A percentile compares a stretch with the other conserved stretches of the same genome.
Conservation (phyloP, 2,329 filamentous ascomycete genomes). For the Microthyrium microscopicum region DNA sequence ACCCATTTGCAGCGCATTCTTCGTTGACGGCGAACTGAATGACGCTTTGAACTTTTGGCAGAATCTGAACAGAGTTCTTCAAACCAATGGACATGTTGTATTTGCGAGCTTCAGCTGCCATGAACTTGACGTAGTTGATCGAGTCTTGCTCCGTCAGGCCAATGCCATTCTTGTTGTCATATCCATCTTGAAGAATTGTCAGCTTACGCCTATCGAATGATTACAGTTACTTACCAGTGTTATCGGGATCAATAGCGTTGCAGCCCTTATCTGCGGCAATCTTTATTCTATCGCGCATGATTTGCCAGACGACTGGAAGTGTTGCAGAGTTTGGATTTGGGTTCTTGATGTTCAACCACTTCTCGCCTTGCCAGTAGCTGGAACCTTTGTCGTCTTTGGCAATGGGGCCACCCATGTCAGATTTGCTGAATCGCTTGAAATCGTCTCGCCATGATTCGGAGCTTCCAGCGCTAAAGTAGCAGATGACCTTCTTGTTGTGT, state of each 20-base stretch:
- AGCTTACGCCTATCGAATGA: not conserved
- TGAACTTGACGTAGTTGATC: slow-evolving; percentile 8
- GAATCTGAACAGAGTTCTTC: slow-evolving; percentile 50
- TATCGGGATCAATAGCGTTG: slow-evolving; percentile 22
- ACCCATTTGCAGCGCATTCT: too few relatives aligned
- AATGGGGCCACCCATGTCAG: slow-evolving; percentile 10
- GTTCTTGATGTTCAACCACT: slow-evolving; percentile 13
- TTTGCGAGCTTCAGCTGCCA: slow-evolving; percentile 6
- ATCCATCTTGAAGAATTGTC: slow-evolving; percentile 1
- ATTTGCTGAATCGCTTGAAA: slow-evolving; percentile 11
- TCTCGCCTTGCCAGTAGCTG: slow-evolving; percentile 13
- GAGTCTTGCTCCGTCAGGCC: slow-evolving; percentile 5
- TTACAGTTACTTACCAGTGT: slow-evolving; percentile 9
- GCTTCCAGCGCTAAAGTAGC: slow-evolving; percentile 15
- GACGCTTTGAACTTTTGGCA: slow-evolving; percentile 30
- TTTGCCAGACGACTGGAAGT: slow-evolving; percentile 10
- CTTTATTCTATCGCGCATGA: slow-evolving; percentile 15
- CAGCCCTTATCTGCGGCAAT: slow-evolving; percentile 17
- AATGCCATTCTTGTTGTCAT: slow-evolving; percentile 24
- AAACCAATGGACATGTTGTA: slow-evolving; percentile 42
- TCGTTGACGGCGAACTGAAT: slow-evolving; percentile 56
- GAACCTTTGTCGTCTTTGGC: slow-evolving; percentile 9
- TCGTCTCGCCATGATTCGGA: slow-evolving; percentile 13
- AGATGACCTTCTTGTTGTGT: slow-evolving; percentile 38
- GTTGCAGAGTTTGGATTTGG: slow-evolving; percentile 4